These are phyloP conservation scores for Colletotrichum sp. DNA, from an alignment of 2,329 filamentous ascomycete genomes.

Conservation along the genomic window DNA sequence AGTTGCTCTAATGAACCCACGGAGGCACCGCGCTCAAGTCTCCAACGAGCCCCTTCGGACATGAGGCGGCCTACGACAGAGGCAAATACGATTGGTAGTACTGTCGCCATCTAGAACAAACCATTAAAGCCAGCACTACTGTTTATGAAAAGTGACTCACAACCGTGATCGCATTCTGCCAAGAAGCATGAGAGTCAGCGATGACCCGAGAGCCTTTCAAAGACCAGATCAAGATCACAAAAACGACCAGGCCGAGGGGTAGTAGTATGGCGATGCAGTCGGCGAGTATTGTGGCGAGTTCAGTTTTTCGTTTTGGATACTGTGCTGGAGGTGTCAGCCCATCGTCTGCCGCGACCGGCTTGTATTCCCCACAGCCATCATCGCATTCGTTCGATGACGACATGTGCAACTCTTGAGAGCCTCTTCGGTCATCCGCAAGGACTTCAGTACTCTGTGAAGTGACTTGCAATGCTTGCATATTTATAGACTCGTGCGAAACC, in stretches of 20 bases:
- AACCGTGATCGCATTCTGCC: neutral
- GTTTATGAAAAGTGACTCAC: neutral
- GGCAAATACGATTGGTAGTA: slow-evolving; percentile 35
- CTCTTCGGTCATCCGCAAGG: neutral
- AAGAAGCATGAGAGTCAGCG: neutral
- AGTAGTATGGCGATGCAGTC: neutral
- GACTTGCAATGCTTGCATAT: too few relatives aligned
- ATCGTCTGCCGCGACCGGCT: neutral
- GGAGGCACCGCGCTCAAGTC: slow-evolving; percentile 29
- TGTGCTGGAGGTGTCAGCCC: neutral
- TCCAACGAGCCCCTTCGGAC: slow-evolving; percentile 29
- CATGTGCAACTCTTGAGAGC: neutral
- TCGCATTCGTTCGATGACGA: neutral
- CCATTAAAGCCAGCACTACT: too few relatives aligned
- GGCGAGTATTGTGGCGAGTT: neutral
- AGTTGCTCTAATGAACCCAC: slow-evolving; percentile 31
- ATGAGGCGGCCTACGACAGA: slow-evolving; percentile 29
- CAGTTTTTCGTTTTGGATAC: neutral
- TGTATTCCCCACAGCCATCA: neutral
- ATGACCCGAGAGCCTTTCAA: neutral
- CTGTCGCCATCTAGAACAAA: slow-evolving; percentile 13
- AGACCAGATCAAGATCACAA: neutral
- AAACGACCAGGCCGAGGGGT: neutral
- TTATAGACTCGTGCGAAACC: too few relatives aligned
- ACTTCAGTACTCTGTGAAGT: neutral